Evolutionary conservation across 805 yeast species (phyloP).

Genomic region (Nakazawaea populi): DNA sequence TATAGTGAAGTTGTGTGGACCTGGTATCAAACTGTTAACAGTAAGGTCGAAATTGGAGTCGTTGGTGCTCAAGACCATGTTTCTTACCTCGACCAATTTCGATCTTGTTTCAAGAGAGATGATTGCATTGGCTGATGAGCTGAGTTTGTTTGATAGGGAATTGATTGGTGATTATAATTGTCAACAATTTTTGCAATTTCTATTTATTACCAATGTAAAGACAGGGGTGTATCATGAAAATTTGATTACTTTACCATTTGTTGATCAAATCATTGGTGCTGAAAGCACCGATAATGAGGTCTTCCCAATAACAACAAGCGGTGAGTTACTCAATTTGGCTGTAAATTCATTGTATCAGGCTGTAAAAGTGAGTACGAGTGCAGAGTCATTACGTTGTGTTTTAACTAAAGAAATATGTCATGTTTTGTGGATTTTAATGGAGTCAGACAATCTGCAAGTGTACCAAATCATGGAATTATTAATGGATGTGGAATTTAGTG

Average conservation of each 20-base stretch:
- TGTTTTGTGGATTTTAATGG: slow-evolving; percentile 27
- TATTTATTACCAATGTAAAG: slow-evolving; percentile 27
- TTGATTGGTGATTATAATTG: slow-evolving; percentile 24
- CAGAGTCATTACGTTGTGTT: background rate
- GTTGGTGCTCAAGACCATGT: slow-evolving; percentile 32
- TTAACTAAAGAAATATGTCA: slow-evolving; percentile 13
- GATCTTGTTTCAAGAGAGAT: slow-evolving; percentile 30
- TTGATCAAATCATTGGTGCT: slow-evolving; percentile 10
- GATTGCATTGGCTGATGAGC: slow-evolving; percentile 36
- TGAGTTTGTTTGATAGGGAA: slow-evolving; percentile 38
- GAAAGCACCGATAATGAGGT: slow-evolving; percentile 21
- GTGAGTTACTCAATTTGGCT: slow-evolving; percentile 18
- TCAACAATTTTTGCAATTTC: slow-evolving; percentile 24
- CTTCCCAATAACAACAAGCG: slow-evolving; percentile 28
- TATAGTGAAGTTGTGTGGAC: slow-evolving; percentile 52
- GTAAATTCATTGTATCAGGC: slow-evolving; percentile 24
- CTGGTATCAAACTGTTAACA: slow-evolving; percentile 31
- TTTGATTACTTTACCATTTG: slow-evolving; percentile 18
- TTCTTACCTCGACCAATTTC: slow-evolving; percentile 24
- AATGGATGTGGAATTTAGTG: slow-evolving; percentile 15
- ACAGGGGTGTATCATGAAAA: slow-evolving; percentile 22
- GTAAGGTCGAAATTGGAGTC: slow-evolving; percentile 28
- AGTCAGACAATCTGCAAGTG: slow-evolving; percentile 16
- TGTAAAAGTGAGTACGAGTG: slow-evolving; percentile 16
- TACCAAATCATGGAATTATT: slow-evolving; percentile 17